A percentile compares a stretch with the other conserved stretches of the same genome.
These are phyloP conservation scores for Fusarium falciforme DNA, from an alignment of 2,329 filamentous ascomycete genomes.

Conservation along the genomic window DNA sequence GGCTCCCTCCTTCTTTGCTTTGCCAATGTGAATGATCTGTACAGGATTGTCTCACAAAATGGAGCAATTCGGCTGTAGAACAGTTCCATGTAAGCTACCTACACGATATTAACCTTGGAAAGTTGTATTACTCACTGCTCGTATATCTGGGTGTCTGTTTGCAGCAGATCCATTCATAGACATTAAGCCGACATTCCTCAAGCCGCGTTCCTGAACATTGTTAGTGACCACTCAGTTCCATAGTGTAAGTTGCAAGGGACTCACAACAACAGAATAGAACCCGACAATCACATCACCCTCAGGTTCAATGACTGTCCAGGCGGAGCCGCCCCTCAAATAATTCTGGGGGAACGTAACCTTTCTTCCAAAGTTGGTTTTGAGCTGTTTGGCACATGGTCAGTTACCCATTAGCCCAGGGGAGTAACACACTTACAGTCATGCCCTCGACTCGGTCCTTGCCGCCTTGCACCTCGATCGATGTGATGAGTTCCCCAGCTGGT, in stretches of 20 bases:
- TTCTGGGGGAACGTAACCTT: not conserved
- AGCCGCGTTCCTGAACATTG: not conserved
- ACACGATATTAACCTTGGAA: accelerated
- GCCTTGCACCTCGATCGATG: not conserved
- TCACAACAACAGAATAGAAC: not conserved
- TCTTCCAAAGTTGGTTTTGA: conserved; percentile 1
- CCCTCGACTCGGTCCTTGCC: not conserved
- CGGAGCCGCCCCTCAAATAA: not conserved
- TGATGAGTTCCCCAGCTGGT: conserved; percentile 1
- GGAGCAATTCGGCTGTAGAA: not conserved
- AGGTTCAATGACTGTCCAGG: not conserved
- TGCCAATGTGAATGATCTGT: not conserved
- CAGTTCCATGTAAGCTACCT: not conserved
- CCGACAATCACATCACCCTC: not conserved
- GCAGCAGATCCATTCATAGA: not conserved
- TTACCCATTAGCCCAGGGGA: not conserved
- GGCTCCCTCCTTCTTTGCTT: not conserved
- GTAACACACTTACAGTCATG: not conserved
- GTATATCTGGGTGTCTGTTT: no score
- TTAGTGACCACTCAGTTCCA: not conserved
- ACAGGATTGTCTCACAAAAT: not conserved
- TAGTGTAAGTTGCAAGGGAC: not conserved
- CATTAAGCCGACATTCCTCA: not conserved
- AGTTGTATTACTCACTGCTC: not conserved
- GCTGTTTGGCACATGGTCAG: not conserved